Percentiles rank a stretch among this genome's conserved stretches.
phyloP scores from a whole-genome alignment of 176 grass and related monocot genomes.

The Eleusine indica region DNA sequence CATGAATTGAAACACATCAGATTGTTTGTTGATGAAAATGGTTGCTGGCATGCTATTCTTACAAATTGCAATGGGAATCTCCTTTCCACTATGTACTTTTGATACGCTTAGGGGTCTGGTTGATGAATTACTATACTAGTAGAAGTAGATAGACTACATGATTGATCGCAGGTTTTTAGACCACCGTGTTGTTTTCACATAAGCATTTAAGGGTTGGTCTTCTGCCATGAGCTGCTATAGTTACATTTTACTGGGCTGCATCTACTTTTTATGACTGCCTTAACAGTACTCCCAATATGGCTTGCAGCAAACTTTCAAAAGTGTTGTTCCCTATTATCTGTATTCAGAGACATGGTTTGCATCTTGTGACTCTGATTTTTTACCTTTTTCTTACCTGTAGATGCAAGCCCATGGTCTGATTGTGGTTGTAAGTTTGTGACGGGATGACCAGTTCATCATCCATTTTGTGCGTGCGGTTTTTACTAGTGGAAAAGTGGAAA shows the following conservation, averaged over 20 bases:
- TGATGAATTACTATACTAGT: not conserved
- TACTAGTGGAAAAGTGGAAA: too few species aligned
- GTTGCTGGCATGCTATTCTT: not conserved
- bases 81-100: constrained; percentile 13
- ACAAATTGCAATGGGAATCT: not conserved
- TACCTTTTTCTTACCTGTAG: constrained; percentile 12
- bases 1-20: not conserved
- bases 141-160: not conserved
- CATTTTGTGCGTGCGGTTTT: too few species aligned
- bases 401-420: not conserved
- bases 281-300: not conserved
- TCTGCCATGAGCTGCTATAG: not conserved
- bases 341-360: not conserved
- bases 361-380: constrained; percentile 16
- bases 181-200: not conserved
- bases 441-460: too few species aligned
- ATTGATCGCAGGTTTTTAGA: not conserved
- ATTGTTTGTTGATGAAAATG: not conserved
- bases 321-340: not conserved
- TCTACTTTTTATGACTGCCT: not conserved
- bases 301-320: not conserved
- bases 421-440: not conserved
- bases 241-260: not conserved
- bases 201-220: not conserved
- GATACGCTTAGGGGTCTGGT: not conserved